A percentile compares a stretch with the other conserved stretches of the same genome.
These are phyloP conservation scores for Carex myosuroides DNA, from an alignment of 176 grass and related monocot genomes.

Conservation along the genomic window DNA sequence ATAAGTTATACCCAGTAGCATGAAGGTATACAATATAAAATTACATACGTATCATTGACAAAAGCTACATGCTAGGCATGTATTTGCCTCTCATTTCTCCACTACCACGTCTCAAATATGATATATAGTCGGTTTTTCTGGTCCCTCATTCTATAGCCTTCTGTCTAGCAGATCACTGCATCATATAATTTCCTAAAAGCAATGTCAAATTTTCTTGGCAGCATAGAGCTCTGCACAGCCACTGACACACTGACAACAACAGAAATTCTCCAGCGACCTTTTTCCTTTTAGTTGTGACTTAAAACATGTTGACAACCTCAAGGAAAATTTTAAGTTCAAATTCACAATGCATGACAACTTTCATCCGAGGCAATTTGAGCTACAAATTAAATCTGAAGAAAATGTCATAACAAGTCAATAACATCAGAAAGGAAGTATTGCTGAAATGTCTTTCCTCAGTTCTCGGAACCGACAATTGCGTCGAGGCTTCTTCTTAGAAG, in stretches of 20 bases:
- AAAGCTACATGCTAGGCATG: background rate
- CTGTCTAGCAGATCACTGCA: background rate
- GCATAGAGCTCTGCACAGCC: background rate
- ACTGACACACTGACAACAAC: background rate
- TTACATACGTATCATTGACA: background rate
- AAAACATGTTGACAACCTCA: background rate
- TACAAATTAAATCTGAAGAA: background rate
- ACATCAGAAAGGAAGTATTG: background rate
- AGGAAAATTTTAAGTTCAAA: background rate
- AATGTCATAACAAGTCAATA: background rate
- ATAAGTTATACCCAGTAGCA: background rate
- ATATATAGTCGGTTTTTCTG: background rate
- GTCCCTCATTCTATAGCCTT: background rate
- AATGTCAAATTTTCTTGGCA: background rate
- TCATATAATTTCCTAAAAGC: background rate
- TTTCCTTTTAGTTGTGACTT: background rate
- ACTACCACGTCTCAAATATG: background rate
- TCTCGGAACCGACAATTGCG: background rate
- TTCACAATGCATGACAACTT: background rate
- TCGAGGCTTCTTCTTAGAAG: background rate
- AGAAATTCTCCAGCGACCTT: background rate
- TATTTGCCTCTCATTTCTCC: background rate
- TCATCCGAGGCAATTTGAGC: background rate
- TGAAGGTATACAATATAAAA: background rate
- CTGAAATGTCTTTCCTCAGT: background rate